Evolutionary conservation across 2,329 filamentous ascomycete genomes (phyloP), one percentile per base, ranked within the genome.

Genomic region (Pseudogymnoascus pannorum): DNA sequence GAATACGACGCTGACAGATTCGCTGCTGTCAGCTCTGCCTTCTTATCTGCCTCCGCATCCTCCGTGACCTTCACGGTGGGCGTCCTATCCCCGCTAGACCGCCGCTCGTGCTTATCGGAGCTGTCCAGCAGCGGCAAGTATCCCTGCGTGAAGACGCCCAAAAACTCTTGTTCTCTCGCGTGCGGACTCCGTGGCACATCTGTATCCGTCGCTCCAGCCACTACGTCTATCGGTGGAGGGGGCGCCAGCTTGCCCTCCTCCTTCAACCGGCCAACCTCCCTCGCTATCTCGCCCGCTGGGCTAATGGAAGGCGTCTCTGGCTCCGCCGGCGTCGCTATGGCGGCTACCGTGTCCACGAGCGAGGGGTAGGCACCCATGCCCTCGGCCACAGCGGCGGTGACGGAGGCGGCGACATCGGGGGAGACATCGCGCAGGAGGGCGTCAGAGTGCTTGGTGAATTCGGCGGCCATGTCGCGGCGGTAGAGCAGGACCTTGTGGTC

Each of bases 51-150:
- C 40, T 44, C 40, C 6, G 38, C 38, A 9, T 42, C 18, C 16
- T 16, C 18, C 4, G 44, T 12, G n/a, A 20, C 20, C 48, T 29
- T 29, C 16, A 33, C 4, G 3, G n/a, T 18, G 5, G 31, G n/a
- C 26, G n/a, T 12, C 24, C 51, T 18, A 6, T 68, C 66, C 57
- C 60, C 33, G 54, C 68, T 69, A 40, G 64, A 65, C 64, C 64
- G 66, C 57, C 66, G 67, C 60, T 69, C 65, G 61, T 66, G 63
- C 44, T 65, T 64, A 61, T 60, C 64, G 4, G 63, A 65, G 24
- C 66, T 76, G 66, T 86, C 84, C 60, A 87, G 78, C 61, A 87
- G 75, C 48, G 84, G 84, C 61, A 88, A 77, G 68, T 82, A 87
- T 64, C 75, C 80, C 26, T 84, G 85, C 35, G 81, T 86, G 69